Conservation (phyloP, 2,329 filamentous ascomycete genomes). For the Thermochaetoides dissita region DNA sequence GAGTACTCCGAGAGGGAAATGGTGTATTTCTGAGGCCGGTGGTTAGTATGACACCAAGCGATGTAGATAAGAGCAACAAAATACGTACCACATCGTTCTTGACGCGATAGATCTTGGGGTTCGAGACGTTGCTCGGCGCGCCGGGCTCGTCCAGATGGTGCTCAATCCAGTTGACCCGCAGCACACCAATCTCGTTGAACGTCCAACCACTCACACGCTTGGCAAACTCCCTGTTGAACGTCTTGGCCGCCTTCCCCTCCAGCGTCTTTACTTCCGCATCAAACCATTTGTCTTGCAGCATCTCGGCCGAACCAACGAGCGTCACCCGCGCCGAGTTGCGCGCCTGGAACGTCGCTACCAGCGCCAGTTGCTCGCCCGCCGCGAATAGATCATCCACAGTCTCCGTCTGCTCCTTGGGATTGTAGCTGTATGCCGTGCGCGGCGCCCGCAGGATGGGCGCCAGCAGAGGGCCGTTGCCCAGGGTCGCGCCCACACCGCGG, state of each 20-base stretch:
- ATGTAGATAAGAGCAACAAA: too few species aligned
- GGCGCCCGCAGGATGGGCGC: conserved; percentile 72
- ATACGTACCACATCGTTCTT: conserved; percentile 88
- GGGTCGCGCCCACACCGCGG: conserved; percentile 61
- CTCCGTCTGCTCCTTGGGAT: conserved; percentile 70
- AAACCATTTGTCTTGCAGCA: conserved; percentile 82
- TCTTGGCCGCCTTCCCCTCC: conserved; percentile 37
- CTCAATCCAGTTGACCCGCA: conserved; percentile 70
- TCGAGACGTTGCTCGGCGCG: conserved; percentile 41
- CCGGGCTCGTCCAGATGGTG: conserved; percentile 53
- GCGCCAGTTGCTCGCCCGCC: conserved; percentile 65
- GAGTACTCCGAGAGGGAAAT: conserved; percentile 82
- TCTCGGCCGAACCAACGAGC: conserved; percentile 72
- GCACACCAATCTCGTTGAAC: conserved; percentile 83
- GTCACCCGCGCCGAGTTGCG: conserved; percentile 86
- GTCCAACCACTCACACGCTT: conserved; percentile 83
- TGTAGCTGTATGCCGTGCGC: conserved; percentile 81
- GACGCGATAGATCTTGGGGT: conserved; percentile 83
- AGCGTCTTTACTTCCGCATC: conserved; percentile 59
- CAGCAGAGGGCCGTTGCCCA: conserved; percentile 66
- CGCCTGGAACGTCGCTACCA: conserved; percentile 79
- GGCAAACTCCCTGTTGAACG: conserved; percentile 73
- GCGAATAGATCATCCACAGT: conserved; percentile 71
- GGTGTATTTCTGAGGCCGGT: conserved; percentile 51
- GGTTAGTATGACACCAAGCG: too few species aligned